A percentile compares a stretch with the other conserved stretches of the same genome.
These are phyloP conservation scores for Termitomyces sp. DNA, from an alignment of 768 basidiomycete genomes.

Conservation along the genomic window DNA sequence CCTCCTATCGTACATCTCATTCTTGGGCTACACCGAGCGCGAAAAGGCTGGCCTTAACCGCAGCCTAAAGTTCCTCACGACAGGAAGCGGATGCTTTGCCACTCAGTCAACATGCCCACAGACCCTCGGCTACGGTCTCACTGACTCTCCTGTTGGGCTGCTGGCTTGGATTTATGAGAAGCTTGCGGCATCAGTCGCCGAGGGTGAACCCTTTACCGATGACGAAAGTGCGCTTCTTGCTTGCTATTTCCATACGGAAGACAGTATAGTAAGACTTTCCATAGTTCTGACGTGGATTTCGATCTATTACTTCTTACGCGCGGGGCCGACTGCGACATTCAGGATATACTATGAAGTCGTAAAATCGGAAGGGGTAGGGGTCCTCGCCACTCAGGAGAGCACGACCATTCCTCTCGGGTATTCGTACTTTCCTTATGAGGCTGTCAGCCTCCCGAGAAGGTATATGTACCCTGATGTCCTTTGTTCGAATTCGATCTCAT, in stretches of 20 bases:
- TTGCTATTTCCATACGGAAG: background rate
- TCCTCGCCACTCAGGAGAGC: slow-evolving; percentile 4
- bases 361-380: slow-evolving; percentile 9
- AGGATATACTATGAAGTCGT: slow-evolving; percentile 54
- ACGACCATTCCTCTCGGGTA: slow-evolving; percentile 40
- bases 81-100: slow-evolving; percentile 33
- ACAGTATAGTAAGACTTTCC: background rate
- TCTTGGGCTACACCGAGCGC: slow-evolving; percentile 17
- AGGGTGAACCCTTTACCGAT: slow-evolving; percentile 43
- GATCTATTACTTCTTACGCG: slow-evolving; percentile 55
- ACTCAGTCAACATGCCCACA: slow-evolving; percentile 47
- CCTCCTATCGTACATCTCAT: slow-evolving; percentile 19
- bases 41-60: slow-evolving; percentile 32
- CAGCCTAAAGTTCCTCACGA: slow-evolving; percentile 21
- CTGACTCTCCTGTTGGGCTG: slow-evolving; percentile 55
- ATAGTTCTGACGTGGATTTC: slow-evolving; percentile 60
- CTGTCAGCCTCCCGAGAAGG: slow-evolving; percentile 23
- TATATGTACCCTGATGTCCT: background rate
- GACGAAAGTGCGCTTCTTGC: slow-evolving; percentile 38
- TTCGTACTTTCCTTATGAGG: slow-evolving; percentile 46
- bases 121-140: slow-evolving; percentile 48
- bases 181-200: slow-evolving; percentile 39
- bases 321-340: slow-evolving; percentile 52
- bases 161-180: slow-evolving; percentile 56
- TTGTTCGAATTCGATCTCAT: background rate